Base-by-base conservation (phyloP, 1,284 basidiomycete species). In the Sporisorium iseilematis-ciliati region DNA sequence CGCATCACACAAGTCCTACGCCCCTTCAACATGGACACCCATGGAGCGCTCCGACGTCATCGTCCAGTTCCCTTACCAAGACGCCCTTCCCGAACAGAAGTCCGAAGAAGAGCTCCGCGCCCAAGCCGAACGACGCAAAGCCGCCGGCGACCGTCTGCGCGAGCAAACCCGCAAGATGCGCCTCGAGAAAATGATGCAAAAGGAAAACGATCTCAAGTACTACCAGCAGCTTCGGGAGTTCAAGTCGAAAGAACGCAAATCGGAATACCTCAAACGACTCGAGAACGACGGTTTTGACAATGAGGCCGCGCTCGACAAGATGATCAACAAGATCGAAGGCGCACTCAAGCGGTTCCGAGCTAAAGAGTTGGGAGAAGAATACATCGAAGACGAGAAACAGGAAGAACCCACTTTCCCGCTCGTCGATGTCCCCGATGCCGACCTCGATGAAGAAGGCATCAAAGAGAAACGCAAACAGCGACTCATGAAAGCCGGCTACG, bases 401-500 rank as follows among this genome's bases (percentile, higher is more conserved):
- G 94, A 94, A 67, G 91, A 92, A 8, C 89, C 91, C 0, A 90
- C 90, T 0, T 99, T 95, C 87, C 94, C 94, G 7, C 88, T 99
- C 2, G 87, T 96, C 16, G 94, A 97, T 79, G 89, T 93, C 1
- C 94, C 95, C 0, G 97, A 99, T 86, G 91, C 90, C 20, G 92
- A 97, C 89, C 89, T 99, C 21, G 94, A 94, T 78, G 95, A 98
- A 83, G 95, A 97, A 51, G 90, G 91, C 16, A 83, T 98, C 51
- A 97, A 94, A 85, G 97, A 99, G 86, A 99, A 99, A 87, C 91
- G 92, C 80, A 92, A 92, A 78, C 97, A 99, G 86, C 92, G 91
- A 69, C 88, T 99, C 40, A 88, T 97, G 88, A 99, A 97, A 86
- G 94, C 95, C 0, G 94, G 94, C 0, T 95, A 92, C 86, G 97